Conservation (phyloP, 192 early-diverging fungal genomes). For the Podila minutissima region DNA sequence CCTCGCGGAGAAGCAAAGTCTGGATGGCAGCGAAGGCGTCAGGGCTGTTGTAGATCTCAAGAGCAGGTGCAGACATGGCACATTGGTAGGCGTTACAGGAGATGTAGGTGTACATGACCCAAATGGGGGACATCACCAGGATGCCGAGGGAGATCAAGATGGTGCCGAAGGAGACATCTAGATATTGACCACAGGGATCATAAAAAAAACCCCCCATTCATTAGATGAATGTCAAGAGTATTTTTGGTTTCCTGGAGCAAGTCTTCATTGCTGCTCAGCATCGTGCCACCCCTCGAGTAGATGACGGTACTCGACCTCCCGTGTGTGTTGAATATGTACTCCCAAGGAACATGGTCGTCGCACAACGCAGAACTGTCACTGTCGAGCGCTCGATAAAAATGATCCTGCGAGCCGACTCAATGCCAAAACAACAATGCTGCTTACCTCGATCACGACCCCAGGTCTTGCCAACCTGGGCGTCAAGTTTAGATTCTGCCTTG, state of each 20-base stretch:
- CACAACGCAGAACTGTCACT: no score
- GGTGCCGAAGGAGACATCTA: slow-evolving; percentile 60
- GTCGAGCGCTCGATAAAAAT: no score
- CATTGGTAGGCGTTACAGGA: slow-evolving; percentile 75
- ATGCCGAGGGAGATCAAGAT: slow-evolving; percentile 64
- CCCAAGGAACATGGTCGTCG: no score
- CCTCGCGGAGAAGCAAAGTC: slow-evolving; percentile 40
- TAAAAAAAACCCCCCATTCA: neutral
- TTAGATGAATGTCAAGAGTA: neutral
- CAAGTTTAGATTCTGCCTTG: slow-evolving; percentile 25
- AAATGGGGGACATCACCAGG: slow-evolving; percentile 68
- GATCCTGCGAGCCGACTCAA: no score
- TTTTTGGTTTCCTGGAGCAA: neutral
- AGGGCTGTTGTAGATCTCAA: slow-evolving; percentile 35
- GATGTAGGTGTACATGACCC: slow-evolving; percentile 76
- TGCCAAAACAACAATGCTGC: no score
- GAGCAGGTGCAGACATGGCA: slow-evolving; percentile 65
- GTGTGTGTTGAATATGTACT: no score
- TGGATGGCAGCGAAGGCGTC: slow-evolving; percentile 41
- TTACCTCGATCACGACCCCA: slow-evolving; percentile 80
- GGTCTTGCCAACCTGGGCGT: slow-evolving; percentile 73
- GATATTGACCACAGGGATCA: neutral
- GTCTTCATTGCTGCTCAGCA: neutral
- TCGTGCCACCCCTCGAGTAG: neutral
- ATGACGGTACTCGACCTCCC: no score